Evolutionary conservation across 83 land plant species (phyloP).

Genomic region (Larix sibirica): DNA sequence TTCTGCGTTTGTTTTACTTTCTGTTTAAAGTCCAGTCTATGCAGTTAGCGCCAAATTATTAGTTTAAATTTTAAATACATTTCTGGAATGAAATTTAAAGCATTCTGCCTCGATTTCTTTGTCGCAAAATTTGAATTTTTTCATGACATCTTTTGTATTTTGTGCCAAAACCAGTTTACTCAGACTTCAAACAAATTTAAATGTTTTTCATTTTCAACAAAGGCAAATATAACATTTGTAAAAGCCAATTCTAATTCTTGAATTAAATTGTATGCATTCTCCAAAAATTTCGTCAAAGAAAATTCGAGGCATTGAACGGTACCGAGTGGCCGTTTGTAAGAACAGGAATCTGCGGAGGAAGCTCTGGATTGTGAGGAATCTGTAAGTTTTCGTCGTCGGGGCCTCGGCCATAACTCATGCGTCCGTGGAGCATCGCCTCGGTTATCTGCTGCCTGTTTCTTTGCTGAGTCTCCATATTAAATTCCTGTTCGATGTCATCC

Average conservation of each 20-base stretch:
- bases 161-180: no score
- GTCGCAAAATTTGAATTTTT: no score
- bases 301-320: not conserved
- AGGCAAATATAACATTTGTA: not conserved
- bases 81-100: no score
- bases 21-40: no score
- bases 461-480: constrained; percentile 35
- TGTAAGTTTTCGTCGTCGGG: constrained; percentile 39
- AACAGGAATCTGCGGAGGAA: not conserved
- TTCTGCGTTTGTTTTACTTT: no score
- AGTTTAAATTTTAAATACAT: no score
- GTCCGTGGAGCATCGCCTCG: constrained; percentile 71
- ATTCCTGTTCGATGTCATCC: constrained; percentile 76
- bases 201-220: no score
- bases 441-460: constrained; percentile 37
- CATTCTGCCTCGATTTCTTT: no score
- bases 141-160: no score
- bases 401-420: constrained; percentile 79
- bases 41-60: no score
- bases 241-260: not conserved
- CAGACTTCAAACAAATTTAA: no score
- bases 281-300: not conserved
- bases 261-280: not conserved
- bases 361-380: not conserved
- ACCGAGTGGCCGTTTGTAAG: constrained; percentile 6